phyloP scores from a whole-genome alignment of 2,329 filamentous ascomycete species.

The Pseudogymnoascus sp. region DNA sequence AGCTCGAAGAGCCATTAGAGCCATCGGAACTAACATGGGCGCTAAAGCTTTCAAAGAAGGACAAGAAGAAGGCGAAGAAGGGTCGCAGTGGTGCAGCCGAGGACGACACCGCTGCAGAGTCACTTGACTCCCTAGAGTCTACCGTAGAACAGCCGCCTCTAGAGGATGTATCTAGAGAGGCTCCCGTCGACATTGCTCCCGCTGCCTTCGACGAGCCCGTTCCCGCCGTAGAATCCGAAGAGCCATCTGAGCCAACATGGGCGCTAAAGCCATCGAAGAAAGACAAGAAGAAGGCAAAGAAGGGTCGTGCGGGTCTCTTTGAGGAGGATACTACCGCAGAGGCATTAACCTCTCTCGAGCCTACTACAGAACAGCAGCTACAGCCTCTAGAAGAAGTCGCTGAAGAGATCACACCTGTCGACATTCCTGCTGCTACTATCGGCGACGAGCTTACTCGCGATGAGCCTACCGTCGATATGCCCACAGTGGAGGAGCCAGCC shows the following conservation, averaged over 20 bases:
- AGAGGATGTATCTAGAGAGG: not conserved
- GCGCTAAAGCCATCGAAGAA: conserved; percentile 29
- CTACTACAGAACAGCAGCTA: not conserved
- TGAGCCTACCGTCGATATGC: not conserved
- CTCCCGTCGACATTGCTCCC: not conserved
- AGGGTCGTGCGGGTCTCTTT: conserved; percentile 12
- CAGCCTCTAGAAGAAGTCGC: not conserved
- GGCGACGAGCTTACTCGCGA: not conserved
- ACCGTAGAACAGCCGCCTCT: not conserved
- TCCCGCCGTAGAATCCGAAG: not conserved
- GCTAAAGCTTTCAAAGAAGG: conserved; percentile 9
- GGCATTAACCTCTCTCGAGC: not conserved
- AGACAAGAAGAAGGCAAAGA: conserved; percentile 33
- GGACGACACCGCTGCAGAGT: not conserved
- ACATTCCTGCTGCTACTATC: not conserved
- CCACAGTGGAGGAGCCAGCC: not conserved
- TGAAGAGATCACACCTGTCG: not conserved
- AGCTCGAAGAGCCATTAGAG: not conserved
- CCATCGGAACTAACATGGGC: not conserved
- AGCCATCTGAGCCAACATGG: not conserved
- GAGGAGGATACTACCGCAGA: not conserved
- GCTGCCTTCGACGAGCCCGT: not conserved
- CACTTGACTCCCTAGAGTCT: not conserved
- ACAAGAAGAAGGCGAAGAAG: conserved; percentile 29
- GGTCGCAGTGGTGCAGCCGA: not conserved